Conservation (phyloP, 2,329 filamentous ascomycete genomes). For the Penicillium sp. region DNA sequence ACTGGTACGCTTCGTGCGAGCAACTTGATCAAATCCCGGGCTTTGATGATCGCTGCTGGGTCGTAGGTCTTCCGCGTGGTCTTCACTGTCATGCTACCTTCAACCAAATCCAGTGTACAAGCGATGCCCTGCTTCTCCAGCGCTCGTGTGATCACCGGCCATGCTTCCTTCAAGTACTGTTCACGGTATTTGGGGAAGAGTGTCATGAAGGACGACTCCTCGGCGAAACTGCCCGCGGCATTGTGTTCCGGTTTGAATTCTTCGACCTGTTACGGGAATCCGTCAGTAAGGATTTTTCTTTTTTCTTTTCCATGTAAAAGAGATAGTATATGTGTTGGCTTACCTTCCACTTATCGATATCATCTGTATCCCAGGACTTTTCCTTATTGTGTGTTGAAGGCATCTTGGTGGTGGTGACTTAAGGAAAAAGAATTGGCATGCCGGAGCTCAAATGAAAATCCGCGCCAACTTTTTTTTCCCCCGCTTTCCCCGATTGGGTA, state of each 20-base stretch:
- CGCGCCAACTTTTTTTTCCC: slow-evolving; percentile 27
- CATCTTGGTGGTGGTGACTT: slow-evolving; percentile 52
- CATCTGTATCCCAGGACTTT: slow-evolving; percentile 94
- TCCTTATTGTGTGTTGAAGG: slow-evolving; percentile 85
- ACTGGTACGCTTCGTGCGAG: slow-evolving; percentile 81
- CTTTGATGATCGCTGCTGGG: slow-evolving; percentile 88
- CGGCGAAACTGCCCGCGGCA: slow-evolving; percentile 75
- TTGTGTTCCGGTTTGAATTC: slow-evolving; percentile 85
- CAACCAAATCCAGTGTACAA: slow-evolving; percentile 88
- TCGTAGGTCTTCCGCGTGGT: slow-evolving; percentile 91
- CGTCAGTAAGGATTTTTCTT: neutral
- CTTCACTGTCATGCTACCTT: slow-evolving; percentile 95
- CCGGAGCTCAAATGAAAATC: slow-evolving; percentile 23
- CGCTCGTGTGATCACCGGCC: slow-evolving; percentile 83
- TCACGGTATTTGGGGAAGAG: slow-evolving; percentile 97
- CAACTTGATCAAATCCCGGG: slow-evolving; percentile 89
- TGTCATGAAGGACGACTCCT: slow-evolving; percentile 82
- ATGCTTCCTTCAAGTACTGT: slow-evolving; percentile 85
- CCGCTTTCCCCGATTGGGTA: slow-evolving; percentile 23
- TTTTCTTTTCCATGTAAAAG: neutral
- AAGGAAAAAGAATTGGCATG: slow-evolving; percentile 10
- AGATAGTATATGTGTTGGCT: neutral
- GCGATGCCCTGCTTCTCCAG: slow-evolving; percentile 86
- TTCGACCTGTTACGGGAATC: slow-evolving; percentile 58
- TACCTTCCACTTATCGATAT: slow-evolving; percentile 95